Percentiles rank a stretch among this genome's conserved stretches.
phyloP scores from a whole-genome alignment of 345 rosid species.

The Dovyalis caffra region DNA sequence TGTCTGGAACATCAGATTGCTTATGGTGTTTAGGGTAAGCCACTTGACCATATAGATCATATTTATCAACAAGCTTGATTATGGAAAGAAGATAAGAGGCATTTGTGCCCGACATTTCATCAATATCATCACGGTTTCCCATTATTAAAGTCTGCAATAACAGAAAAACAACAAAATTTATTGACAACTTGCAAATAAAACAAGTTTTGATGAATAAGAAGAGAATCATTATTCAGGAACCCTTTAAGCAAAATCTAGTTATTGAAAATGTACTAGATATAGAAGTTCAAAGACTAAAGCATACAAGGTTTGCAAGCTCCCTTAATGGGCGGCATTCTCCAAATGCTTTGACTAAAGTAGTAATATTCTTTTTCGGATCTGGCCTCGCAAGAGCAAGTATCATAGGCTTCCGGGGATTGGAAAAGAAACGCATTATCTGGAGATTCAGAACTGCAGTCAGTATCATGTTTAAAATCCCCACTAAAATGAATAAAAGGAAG shows the following conservation, averaged over 20 bases:
- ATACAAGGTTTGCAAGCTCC: slow-evolving; percentile 93
- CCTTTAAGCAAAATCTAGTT: neutral
- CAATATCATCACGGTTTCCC: slow-evolving; percentile 97
- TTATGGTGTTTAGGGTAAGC: slow-evolving; percentile 98
- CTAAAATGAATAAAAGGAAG: neutral
- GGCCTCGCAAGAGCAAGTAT: slow-evolving; percentile 98
- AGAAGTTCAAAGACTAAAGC: slow-evolving; percentile 7
- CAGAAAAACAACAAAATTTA: neutral
- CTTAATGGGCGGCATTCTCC: slow-evolving; percentile 94
- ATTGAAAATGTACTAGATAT: neutral
- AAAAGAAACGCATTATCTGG: slow-evolving; percentile 95
- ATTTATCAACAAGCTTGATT: slow-evolving; percentile 89
- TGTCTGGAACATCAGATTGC: slow-evolving; percentile 92
- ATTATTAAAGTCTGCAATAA: slow-evolving; percentile 77
- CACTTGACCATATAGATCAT: slow-evolving; percentile 95
- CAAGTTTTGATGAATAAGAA: neutral
- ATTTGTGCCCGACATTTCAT: slow-evolving; percentile 91
- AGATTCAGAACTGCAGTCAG: slow-evolving; percentile 11
- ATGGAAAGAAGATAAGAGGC: slow-evolving; percentile 87
- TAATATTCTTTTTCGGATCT: slow-evolving; percentile 96
- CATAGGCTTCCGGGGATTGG: slow-evolving; percentile 92
- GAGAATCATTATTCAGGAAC: slow-evolving; percentile 10
- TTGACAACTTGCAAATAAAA: neutral
- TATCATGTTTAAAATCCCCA: slow-evolving; percentile 1
- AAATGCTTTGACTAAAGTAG: slow-evolving; percentile 90